phyloP scores from a whole-genome alignment of 2,329 filamentous ascomycete genomes.

The Monilinia polystroma region DNA sequence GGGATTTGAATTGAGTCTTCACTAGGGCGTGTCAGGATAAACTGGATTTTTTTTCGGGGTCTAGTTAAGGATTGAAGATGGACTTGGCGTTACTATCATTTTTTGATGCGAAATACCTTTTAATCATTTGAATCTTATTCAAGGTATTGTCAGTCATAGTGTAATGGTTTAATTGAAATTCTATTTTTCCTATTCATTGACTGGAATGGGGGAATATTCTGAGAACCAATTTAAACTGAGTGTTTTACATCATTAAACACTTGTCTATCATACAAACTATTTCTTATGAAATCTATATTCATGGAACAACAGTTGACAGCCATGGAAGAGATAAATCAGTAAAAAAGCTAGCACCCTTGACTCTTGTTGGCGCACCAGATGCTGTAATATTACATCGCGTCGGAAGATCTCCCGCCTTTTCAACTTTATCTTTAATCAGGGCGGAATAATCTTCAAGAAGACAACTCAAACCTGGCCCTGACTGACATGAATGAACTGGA shows the following conservation, averaged over 20 bases:
- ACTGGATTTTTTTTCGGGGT: neutral
- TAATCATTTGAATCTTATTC: neutral
- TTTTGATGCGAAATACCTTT: neutral
- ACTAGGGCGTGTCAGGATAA: neutral
- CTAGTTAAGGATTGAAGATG: neutral
- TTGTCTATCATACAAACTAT: too few relatives aligned
- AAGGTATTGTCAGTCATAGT: neutral
- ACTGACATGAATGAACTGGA: neutral
- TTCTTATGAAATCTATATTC: too few relatives aligned
- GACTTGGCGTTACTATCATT: neutral
- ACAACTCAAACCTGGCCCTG: conserved; percentile 9
- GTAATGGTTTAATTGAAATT: neutral
- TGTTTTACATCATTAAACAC: too few relatives aligned
- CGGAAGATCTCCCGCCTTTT: neutral
- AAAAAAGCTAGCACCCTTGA: conserved; percentile 18
- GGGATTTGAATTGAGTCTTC: neutral
- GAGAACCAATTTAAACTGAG: too few relatives aligned
- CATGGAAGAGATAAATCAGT: conserved; percentile 8
- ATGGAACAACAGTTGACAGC: neutral
- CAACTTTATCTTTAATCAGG: neutral
- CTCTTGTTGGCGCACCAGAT: neutral
- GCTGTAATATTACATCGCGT: conserved; percentile 17
- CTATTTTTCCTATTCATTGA: neutral
- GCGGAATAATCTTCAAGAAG: conserved; percentile 4
- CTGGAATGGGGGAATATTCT: too few relatives aligned